Base-by-base conservation (phyloP, 148 eudicot species). In the Pharnaceum exiguum region DNA sequence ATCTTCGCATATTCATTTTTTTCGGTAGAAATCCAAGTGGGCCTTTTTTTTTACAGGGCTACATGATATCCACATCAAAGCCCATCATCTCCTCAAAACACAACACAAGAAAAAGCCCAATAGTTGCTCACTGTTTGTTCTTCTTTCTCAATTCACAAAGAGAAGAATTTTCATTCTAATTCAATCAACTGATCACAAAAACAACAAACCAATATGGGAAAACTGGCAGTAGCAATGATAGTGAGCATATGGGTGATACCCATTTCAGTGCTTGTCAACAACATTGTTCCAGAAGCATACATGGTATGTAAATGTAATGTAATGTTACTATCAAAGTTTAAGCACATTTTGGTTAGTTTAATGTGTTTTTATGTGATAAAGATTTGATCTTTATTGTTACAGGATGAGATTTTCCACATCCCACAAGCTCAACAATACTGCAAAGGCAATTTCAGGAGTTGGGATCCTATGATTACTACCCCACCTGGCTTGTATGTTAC, bases 391-490 rank as follows among this genome's bases (percentile, higher is more conserved):
- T 45, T 51, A 36, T 48, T 45, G 31, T n/a, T 46, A 40, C 82
- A 93, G 99, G 96, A 89, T 61, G 99, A 93, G 79, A 89, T 93
- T 67, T 89, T 89, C 53, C 99, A 93, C 49, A 77, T 93, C 24
- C 96, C 95, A 46, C 99, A 93, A 72, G 90, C 91, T 36, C 89
- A 84, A 39, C 77, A 89, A 42, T 89, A 93, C 59, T 93, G 99
- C 72, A 71, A 71, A 13, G 95, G 84, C 48, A 78, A 86, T 77
- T 89, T 93, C 70, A 66, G 48, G 55, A 81, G 74, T 18, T 93
- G 99, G 99, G 99, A 93, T 75, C 99, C 99, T 51, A 93, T 89
- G 96, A 93, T 93, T 71, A 93, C 99, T 29, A 93, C 99, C 50
- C 99, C 96, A 27, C 99, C 99, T 76, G 95, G 83, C 69, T 33